Evolutionary conservation across 2,329 filamentous ascomycete species (phyloP).

Genomic region (Trichoderma breve): DNA sequence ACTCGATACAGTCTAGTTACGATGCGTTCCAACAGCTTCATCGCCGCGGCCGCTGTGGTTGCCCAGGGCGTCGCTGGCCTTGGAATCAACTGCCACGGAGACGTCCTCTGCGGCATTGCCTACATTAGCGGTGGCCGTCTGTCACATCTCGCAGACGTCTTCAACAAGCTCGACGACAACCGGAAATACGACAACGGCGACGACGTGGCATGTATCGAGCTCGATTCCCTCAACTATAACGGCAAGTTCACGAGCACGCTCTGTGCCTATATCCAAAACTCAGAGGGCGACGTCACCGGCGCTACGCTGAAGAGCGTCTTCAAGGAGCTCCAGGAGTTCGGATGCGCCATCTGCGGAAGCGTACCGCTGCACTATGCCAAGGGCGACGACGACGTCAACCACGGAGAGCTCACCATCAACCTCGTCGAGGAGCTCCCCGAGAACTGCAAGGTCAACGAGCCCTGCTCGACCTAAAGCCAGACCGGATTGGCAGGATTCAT

Average conservation of each 20-base stretch:
- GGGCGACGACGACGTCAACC: constrained; percentile 9
- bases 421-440: constrained; percentile 12
- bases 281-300: background rate
- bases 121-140: constrained; percentile 4
- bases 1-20: background rate
- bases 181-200: constrained; percentile 6
- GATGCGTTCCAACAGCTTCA: constrained; percentile 2
- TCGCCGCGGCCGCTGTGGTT: background rate
- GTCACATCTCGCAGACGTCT: background rate
- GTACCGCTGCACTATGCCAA: constrained; percentile 8
- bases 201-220: background rate
- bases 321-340: background rate
- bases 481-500: background rate
- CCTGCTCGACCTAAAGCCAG: background rate
- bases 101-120: background rate
- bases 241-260: background rate
- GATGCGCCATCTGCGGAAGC: constrained; percentile 10
- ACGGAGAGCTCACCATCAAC: constrained; percentile 14
- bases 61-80: background rate
- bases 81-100: constrained; percentile 15
- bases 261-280: constrained; percentile 12
- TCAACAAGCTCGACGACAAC: constrained; percentile 6
- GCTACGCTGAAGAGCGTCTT: background rate
- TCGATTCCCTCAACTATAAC: background rate
- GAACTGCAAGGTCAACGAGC: background rate